These are phyloP conservation scores for Malus orientalis DNA, from an alignment of 306 rosid genomes.

Conservation along the genomic window DNA sequence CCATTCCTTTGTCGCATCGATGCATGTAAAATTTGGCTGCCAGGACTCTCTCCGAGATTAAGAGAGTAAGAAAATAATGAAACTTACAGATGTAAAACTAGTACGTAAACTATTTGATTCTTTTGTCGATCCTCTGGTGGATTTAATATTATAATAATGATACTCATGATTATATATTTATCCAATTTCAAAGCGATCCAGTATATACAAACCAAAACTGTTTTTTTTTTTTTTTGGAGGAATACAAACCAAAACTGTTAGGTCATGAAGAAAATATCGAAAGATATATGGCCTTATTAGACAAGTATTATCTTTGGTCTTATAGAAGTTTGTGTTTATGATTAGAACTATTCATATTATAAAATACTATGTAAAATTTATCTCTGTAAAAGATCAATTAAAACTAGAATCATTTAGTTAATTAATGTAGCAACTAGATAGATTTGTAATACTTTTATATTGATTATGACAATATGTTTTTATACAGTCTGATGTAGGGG, in stretches of 20 bases:
- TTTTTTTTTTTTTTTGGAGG: background rate
- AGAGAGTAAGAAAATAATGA: background rate
- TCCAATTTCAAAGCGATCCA: background rate
- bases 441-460: background rate
- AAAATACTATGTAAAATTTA: too few relatives aligned
- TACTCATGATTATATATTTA: background rate
- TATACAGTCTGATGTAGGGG: too few relatives aligned
- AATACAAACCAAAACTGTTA: background rate
- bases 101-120: background rate
- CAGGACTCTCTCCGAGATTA: background rate
- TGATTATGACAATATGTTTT: too few relatives aligned
- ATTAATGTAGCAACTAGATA: background rate
- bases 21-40: conserved; percentile 15
- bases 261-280: background rate
- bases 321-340: background rate
- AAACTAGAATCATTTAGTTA: too few relatives aligned
- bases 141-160: background rate
- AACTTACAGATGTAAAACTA: background rate
- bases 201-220: background rate
- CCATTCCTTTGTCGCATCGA: conserved; percentile 27
- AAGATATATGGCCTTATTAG: background rate
- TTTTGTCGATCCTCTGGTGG: background rate
- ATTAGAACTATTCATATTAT: too few relatives aligned
- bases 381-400: too few relatives aligned
- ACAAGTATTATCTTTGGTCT: too few relatives aligned